phyloP scores from a whole-genome alignment of 805 yeast species.

The Candida caryicola region DNA sequence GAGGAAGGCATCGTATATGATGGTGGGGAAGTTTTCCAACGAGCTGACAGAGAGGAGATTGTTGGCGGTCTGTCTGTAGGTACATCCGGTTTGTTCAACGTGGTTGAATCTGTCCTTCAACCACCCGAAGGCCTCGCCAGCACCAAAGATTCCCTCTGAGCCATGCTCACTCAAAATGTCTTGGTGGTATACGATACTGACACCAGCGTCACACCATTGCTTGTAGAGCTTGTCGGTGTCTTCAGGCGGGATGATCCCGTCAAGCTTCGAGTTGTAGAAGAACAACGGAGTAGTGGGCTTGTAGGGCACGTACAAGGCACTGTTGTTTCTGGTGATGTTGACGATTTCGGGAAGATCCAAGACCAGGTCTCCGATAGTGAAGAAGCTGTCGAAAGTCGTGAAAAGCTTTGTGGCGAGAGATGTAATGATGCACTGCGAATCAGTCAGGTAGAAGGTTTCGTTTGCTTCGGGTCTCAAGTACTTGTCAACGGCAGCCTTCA shows the following conservation, averaged over 20 bases:
- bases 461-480: conserved; percentile 4
- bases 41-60: too few relatives aligned
- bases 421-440: neutral
- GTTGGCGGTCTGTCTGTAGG: too few relatives aligned
- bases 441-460: neutral
- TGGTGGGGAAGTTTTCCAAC: too few relatives aligned
- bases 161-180: neutral
- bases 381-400: neutral
- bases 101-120: neutral
- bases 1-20: too few relatives aligned
- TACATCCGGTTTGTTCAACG: neutral
- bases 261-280: conserved; percentile 10
- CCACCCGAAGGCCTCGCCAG: conserved; percentile 1
- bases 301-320: neutral
- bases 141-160: neutral
- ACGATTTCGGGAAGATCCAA: neutral
- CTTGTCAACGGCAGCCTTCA: conserved; percentile 6
- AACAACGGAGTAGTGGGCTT: conserved; percentile 12
- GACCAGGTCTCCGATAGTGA: neutral
- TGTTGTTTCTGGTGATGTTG: neutral
- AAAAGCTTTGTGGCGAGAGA: neutral
- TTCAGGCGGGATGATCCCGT: conserved; percentile 10
- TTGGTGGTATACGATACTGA: neutral
- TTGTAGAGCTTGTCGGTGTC: neutral
- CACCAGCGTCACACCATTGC: neutral